Evolutionary conservation across 345 rosid genomes (phyloP).

Genomic region (Excoecaria agallocha): DNA sequence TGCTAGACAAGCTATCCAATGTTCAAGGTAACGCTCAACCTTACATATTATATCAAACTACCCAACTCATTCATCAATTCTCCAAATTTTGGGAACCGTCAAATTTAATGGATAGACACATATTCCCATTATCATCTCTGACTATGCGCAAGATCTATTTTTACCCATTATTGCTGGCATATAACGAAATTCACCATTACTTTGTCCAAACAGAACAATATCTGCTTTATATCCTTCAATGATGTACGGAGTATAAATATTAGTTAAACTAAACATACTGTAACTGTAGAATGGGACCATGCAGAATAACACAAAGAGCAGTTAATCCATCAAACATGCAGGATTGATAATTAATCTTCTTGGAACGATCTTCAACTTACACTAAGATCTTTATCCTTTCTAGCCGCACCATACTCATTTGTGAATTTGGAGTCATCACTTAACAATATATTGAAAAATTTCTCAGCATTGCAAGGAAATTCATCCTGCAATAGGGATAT

Average conservation of each 20-base stretch:
- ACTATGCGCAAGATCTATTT: not conserved
- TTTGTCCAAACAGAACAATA: not conserved
- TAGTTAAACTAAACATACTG: no score
- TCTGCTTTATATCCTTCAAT: not conserved
- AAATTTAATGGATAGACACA: not conserved
- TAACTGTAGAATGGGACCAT: not conserved
- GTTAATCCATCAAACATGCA: not conserved
- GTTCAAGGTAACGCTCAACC: no score
- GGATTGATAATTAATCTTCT: not conserved
- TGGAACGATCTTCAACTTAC: conserved; percentile 44
- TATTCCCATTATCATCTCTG: not conserved
- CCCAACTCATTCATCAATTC: not conserved
- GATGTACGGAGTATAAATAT: not conserved
- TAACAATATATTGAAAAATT: conserved; percentile 54
- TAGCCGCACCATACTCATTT: conserved; percentile 55
- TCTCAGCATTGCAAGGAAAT: conserved; percentile 76
- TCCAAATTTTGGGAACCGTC: not conserved
- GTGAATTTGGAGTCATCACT: conserved; percentile 64
- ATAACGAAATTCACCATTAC: not conserved
- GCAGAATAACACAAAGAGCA: not conserved
- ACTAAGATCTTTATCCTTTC: conserved; percentile 72
- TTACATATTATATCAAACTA: not conserved
- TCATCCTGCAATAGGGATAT: conserved; percentile 49
- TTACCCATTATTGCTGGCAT: not conserved
- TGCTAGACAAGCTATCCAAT: no score